phyloP scores from a whole-genome alignment of 1,139 yeast genomes.

The Pichia sp. region DNA sequence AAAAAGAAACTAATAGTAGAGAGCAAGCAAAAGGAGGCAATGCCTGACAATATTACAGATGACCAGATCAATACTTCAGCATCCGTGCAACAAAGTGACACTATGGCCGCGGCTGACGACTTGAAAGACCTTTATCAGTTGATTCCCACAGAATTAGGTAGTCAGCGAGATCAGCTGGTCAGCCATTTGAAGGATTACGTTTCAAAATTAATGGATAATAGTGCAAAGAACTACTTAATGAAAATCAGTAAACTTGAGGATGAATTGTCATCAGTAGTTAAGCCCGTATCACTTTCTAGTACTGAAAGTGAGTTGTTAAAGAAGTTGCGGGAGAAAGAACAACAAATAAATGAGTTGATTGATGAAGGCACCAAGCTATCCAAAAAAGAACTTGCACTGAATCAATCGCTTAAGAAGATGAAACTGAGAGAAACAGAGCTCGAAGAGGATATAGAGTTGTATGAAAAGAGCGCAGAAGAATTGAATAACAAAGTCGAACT shows the following conservation, averaged over 20 bases:
- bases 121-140: background rate
- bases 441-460: slow-evolving; percentile 31
- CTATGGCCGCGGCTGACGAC: background rate
- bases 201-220: background rate
- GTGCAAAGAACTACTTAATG: slow-evolving; percentile 8
- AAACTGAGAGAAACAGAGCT: slow-evolving; percentile 46
- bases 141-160: background rate
- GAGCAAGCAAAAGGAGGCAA: slow-evolving; percentile 1
- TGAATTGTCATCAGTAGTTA: background rate
- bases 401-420: slow-evolving; percentile 62
- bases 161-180: slow-evolving; percentile 15
- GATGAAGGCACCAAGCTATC: slow-evolving; percentile 80
- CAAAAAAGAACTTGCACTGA: slow-evolving; percentile 64
- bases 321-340: slow-evolving; percentile 48
- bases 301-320: slow-evolving; percentile 19
- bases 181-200: slow-evolving; percentile 4
- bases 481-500: slow-evolving; percentile 34
- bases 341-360: slow-evolving; percentile 52
- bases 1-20: background rate
- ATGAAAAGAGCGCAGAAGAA: slow-evolving; percentile 30
- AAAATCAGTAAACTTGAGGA: slow-evolving; percentile 6
- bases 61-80: background rate
- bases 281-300: background rate
- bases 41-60: background rate
- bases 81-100: background rate